Base-by-base conservation (phyloP, 1,139 yeast genomes). In the Saccharomycopsis hybrid region DNA sequence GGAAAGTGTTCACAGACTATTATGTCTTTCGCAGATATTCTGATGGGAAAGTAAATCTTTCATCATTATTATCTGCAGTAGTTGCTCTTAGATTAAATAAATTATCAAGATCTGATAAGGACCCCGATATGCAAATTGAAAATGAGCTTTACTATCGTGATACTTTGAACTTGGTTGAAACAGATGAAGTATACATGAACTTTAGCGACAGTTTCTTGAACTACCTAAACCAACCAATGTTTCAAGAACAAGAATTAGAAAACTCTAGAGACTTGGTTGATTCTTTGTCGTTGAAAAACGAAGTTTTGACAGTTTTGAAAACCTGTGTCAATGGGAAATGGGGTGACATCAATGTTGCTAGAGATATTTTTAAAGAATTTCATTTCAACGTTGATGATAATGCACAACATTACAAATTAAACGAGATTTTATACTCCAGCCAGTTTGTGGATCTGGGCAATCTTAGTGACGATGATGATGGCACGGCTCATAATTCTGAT, bases 291-390 rank as follows among this genome's bases (percentile, higher is more conserved):
- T 24, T 44, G 30, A 44, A 27, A 28, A 42, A 48, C 18, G 42
- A 41, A 24, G 40, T 40, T 31, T 31, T 48, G 24, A 33, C 29
- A 13, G 29, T 41, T 36, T 27, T 38, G 33, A 37, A 45, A 18
- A 24, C 28, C 28, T 49, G 51, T 27, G 13, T 60, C 13, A 57
- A 54, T 47, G 64, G 64, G 9, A 54, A 55, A 44, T 60, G 64
- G 64, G 52, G 58, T 18, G 56, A 60, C 2, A 44, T 50, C 2
- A 48, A 49, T 28, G 55, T 51, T 46, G 59, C 60, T 2, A 46
- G 50, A 13, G 44, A 48, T 5, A 35, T 60, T 5, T 40, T 49
- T 11, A 36, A 49, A 24, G 46, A 44, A 4, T 49, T 47, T 32
- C 43, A 47, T 31, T 47, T 43, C 28, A 38, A 38, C n/a, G 7